Evolutionary conservation across 148 eudicot species (phyloP).

Genomic region (Pharnaceum exiguum): DNA sequence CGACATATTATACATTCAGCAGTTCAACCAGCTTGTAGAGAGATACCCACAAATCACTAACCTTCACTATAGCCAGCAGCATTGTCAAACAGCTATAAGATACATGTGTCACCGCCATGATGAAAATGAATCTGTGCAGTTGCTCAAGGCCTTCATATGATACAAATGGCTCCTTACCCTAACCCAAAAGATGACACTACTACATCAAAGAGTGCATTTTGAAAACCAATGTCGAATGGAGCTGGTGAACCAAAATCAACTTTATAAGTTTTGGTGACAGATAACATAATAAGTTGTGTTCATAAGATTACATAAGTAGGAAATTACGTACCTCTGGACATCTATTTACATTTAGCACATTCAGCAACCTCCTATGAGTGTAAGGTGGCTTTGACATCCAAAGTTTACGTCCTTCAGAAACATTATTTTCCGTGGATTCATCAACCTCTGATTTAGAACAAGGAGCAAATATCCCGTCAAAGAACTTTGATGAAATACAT

Average conservation of each 20-base stretch:
- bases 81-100: slow-evolving; percentile 96
- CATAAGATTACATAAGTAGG: not conserved
- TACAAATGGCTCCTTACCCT: slow-evolving; percentile 90
- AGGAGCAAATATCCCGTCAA: slow-evolving; percentile 71
- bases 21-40: not conserved
- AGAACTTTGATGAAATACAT: slow-evolving; percentile 79
- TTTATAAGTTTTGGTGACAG: not conserved
- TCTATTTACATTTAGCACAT: slow-evolving; percentile 47
- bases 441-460: slow-evolving; percentile 58
- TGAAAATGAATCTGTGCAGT: slow-evolving; percentile 93
- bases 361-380: slow-evolving; percentile 51
- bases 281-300: not conserved
- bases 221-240: not conserved
- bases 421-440: slow-evolving; percentile 35
- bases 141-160: slow-evolving; percentile 98
- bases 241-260: not conserved
- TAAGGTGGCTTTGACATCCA: slow-evolving; percentile 36
- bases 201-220: not conserved
- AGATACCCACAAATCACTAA: slow-evolving; percentile 12
- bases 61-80: slow-evolving; percentile 98
- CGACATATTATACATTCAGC: not conserved
- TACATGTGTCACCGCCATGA: slow-evolving; percentile 96
- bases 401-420: slow-evolving; percentile 53
- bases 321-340: slow-evolving; percentile 64
- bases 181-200: slow-evolving; percentile 15